Evolutionary conservation across 2,329 filamentous ascomycete species (phyloP).

Genomic region (Xylaria sp.): DNA sequence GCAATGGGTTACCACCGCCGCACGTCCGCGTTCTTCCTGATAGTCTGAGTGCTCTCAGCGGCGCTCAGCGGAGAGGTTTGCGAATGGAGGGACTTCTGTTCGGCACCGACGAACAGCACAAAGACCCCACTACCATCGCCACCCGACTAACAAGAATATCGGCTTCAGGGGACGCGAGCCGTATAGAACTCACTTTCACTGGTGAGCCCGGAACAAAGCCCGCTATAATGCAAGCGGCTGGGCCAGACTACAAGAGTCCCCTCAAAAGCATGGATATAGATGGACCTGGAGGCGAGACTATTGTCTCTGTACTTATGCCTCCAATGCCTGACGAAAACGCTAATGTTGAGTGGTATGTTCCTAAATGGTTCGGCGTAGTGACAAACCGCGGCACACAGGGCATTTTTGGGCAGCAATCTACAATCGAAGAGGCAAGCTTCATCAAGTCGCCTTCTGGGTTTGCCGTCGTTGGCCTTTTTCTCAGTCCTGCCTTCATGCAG

Average conservation of each 20-base stretch:
- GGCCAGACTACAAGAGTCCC: background rate
- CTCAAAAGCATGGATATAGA: conserved; percentile 24
- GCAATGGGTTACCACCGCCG: background rate
- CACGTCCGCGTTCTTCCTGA: conserved; percentile 15
- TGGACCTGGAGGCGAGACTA: conserved; percentile 5
- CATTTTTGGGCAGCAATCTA: conserved; percentile 16
- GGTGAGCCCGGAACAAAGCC: background rate
- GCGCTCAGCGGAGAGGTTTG: conserved; percentile 2
- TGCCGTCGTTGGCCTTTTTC: conserved; percentile 13
- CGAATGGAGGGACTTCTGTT: conserved; percentile 17
- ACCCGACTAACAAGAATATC: conserved; percentile 8
- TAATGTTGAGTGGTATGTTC: conserved; percentile 14
- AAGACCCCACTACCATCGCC: conserved; percentile 1
- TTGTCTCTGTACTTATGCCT: conserved; percentile 17
- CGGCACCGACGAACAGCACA: conserved; percentile 5
- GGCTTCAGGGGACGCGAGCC: conserved; percentile 10
- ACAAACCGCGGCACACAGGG: conserved; percentile 14
- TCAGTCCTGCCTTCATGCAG: conserved; percentile 24
- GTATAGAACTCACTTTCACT: conserved; percentile 15
- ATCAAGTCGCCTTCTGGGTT: conserved; percentile 13
- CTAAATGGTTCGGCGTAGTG: conserved; percentile 18
- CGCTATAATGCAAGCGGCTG: background rate
- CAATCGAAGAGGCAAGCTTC: conserved; percentile 2
- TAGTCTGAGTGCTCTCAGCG: background rate
- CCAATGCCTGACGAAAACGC: conserved; percentile 13